A percentile compares a stretch with the other conserved stretches of the same genome.
Conservation (phyloP, 495 filamentous ascomycete species). For the Penicillium daleae region DNA sequence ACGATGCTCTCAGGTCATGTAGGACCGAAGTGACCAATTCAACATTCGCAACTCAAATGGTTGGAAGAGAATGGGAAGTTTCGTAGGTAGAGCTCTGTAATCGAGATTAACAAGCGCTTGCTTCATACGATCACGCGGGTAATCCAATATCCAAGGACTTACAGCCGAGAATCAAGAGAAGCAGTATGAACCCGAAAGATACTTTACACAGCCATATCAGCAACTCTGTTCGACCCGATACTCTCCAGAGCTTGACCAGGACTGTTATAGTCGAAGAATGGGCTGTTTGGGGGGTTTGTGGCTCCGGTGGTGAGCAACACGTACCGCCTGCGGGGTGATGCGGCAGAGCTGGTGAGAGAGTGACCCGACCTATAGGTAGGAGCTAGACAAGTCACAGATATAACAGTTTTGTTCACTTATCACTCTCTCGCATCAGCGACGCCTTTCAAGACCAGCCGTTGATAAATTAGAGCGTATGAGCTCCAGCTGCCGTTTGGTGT, state of each 20-base stretch:
- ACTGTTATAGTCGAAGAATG: neutral
- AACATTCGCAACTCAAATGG: neutral
- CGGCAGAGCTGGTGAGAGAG: conserved; percentile 2
- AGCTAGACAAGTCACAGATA: neutral
- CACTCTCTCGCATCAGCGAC: neutral
- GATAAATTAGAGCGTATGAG: neutral
- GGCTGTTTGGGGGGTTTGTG: neutral
- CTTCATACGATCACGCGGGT: neutral
- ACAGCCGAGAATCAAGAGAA: neutral
- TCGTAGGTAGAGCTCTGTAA: neutral
- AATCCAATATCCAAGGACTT: neutral
- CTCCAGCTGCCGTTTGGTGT: conserved; percentile 1
- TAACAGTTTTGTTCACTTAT: neutral
- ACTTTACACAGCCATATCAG: neutral
- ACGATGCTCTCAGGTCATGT: neutral
- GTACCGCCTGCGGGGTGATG: conserved; percentile 23
- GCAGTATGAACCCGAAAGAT: neutral
- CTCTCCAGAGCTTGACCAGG: neutral
- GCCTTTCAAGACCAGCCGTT: neutral
- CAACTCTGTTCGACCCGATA: neutral
- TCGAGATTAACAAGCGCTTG: neutral
- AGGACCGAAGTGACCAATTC: neutral
- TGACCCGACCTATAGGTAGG: conserved; percentile 3
- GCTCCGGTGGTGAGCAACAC: conserved; percentile 10
- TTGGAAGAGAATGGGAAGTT: neutral